phyloP scores from a whole-genome alignment of 768 basidiomycete species.

The Boletus subparvulus region DNA sequence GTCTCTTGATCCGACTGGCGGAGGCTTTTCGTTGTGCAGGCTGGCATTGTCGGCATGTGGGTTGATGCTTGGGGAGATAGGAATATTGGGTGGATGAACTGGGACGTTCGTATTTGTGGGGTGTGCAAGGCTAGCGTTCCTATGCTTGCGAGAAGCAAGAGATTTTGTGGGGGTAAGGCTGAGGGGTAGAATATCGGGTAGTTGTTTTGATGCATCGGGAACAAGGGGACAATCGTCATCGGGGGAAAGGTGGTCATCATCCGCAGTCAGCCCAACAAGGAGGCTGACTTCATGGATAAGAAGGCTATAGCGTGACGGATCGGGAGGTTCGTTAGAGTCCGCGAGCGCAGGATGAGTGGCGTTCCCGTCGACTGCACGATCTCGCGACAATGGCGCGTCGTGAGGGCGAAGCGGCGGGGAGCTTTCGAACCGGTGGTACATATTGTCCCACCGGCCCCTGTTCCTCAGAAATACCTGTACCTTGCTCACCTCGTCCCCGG shows the following conservation, averaged over 20 bases:
- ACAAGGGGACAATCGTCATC: constrained; percentile 1
- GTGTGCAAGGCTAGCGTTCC: background rate
- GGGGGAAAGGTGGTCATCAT: constrained; percentile 11
- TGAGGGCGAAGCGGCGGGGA: constrained; percentile 5
- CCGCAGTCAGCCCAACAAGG: constrained; percentile 30
- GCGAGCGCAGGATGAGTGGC: constrained; percentile 1
- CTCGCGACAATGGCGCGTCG: background rate
- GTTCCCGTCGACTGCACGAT: constrained; percentile 14
- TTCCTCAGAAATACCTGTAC: constrained; percentile 17
- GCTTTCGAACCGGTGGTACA: constrained; percentile 9
- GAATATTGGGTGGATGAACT: background rate
- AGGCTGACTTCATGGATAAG: constrained; percentile 34
- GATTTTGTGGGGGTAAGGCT: constrained; percentile 20
- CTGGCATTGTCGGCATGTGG: background rate
- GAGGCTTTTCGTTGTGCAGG: background rate
- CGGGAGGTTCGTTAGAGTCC: background rate
- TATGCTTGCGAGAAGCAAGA: constrained; percentile 11
- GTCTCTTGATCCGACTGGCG: background rate
- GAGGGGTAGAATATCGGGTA: constrained; percentile 19
- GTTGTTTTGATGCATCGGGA: background rate
- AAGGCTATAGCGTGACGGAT: constrained; percentile 25
- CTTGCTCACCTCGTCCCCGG: constrained; percentile 16
- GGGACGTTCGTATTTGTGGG: background rate
- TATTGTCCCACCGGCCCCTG: constrained; percentile 7
- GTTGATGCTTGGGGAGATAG: background rate